These are phyloP conservation scores for Tulasnella sp. DNA, from an alignment of 768 basidiomycete species.

Conservation along the genomic window DNA sequence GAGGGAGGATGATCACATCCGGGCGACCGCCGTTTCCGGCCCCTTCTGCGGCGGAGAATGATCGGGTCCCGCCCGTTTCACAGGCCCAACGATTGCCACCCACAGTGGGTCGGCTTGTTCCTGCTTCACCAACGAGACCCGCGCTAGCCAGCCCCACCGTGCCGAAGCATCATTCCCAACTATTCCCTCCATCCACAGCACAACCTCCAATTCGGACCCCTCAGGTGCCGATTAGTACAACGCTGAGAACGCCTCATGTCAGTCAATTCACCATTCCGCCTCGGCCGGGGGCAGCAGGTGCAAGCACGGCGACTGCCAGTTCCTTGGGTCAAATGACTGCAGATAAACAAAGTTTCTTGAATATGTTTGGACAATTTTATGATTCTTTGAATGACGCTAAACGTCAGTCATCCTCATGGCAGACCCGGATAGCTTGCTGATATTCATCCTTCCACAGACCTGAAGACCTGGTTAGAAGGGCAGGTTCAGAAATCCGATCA, in stretches of 20 bases:
- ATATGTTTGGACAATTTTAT: conserved; percentile 31
- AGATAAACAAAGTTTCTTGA: conserved; percentile 32
- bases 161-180: not conserved
- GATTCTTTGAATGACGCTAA: conserved; percentile 32
- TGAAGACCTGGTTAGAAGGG: conserved; percentile 33
- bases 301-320: not conserved
- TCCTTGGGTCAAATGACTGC: not conserved
- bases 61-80: not conserved
- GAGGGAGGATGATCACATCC: conserved; percentile 25
- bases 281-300: not conserved
- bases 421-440: not conserved
- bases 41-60: not conserved
- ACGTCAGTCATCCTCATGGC: conserved; percentile 3
- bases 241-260: conserved; percentile 30
- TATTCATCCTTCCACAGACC: conserved; percentile 9
- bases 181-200: not conserved
- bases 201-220: not conserved
- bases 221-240: conserved; percentile 32
- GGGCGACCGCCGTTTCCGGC: conserved; percentile 2
- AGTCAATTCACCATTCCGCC: conserved; percentile 28
- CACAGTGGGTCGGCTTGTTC: conserved; percentile 3
- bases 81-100: not conserved
- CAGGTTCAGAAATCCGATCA: conserved; percentile 31
- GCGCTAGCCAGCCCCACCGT: not conserved
- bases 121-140: conserved; percentile 4